Base-by-base conservation (phyloP, 768 basidiomycete genomes). In the Lepiota venenata region DNA sequence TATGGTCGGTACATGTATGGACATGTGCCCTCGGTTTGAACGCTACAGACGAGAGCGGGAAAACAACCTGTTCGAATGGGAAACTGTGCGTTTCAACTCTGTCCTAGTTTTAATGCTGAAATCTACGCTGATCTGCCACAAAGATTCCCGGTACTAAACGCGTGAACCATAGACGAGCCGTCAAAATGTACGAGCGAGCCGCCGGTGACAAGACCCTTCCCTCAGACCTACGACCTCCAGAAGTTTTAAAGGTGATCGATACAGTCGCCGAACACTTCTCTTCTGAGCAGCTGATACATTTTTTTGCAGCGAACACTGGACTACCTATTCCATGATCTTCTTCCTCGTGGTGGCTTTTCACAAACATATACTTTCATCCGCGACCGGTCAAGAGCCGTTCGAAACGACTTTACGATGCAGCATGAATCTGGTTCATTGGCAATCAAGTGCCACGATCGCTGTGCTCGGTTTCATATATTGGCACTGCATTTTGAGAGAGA, bases 1-100 rank as follows among this genome's bases (percentile, higher is more conserved):
- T n/a, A 87, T 98, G 66, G 82, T 91, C 12, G 95, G 95, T 20
- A 95, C 93, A 1, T 98, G 96, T 64, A 71, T 78, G 73, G 87
- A 91, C 56, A 97, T 98, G 93, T 98, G 95, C 65, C 94, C 95
- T 2, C 83, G 88, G 39, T 97, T 92, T 63, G 96, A 98, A 69
- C 80, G 91, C 22, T 94, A 96, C 67, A 80, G 93, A 59, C 80
- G 96, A 36, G 93, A 98, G 66, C 80, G 86, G 57, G 91, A 94
- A 66, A 90, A 91, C 66, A 91, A 93, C 60, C 77, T 98, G 1
- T 87, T 89, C 57, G 81, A 85, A 61, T 88, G 86, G 81, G 94
- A 97, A 74, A 83, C 79, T 58, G 91, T 95, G 71, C 58, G 88
- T 77, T 74, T 58, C 77, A 71, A 43, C 29, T 54, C 55, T 56